These are phyloP conservation scores for Coemansia sp. DNA, from an alignment of 192 early-diverging fungal species.

Conservation along the genomic window DNA sequence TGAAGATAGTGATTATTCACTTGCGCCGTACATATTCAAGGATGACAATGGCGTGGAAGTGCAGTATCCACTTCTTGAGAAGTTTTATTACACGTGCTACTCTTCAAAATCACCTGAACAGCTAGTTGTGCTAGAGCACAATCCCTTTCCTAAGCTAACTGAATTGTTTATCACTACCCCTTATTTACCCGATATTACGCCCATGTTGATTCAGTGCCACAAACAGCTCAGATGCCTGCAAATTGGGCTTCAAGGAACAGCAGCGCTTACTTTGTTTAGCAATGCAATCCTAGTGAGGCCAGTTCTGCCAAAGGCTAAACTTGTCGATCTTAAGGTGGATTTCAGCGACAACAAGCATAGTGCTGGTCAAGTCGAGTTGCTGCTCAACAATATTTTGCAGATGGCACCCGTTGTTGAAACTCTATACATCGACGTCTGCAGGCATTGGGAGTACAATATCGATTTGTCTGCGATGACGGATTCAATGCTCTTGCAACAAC, in stretches of 20 bases:
- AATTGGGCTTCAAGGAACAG: not conserved
- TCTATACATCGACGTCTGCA: not conserved
- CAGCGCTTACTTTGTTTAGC: not conserved
- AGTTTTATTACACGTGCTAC: not conserved
- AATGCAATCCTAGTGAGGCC: not conserved
- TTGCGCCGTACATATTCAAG: not conserved
- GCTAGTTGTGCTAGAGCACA: not conserved
- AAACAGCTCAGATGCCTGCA: not conserved
- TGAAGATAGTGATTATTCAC: not conserved
- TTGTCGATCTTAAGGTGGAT: not conserved
- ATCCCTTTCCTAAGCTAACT: not conserved
- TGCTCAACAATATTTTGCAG: not conserved
- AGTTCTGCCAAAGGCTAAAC: not conserved
- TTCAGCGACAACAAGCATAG: not conserved
- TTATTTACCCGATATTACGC: not conserved
- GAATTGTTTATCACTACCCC: not conserved
- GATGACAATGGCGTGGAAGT: not conserved
- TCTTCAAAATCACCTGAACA: not conserved
- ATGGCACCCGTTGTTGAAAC: not conserved
- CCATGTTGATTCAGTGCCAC: not conserved
- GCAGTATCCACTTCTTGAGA: not conserved
- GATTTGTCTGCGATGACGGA: not conserved
- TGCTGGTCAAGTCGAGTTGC: not conserved
- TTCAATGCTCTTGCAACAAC: not conserved
- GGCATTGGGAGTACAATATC: not conserved